Percentiles rank a stretch among this genome's conserved stretches.
phyloP scores from a whole-genome alignment of 2,329 filamentous ascomycete genomes.

The Hymenoscyphus salicellus region DNA sequence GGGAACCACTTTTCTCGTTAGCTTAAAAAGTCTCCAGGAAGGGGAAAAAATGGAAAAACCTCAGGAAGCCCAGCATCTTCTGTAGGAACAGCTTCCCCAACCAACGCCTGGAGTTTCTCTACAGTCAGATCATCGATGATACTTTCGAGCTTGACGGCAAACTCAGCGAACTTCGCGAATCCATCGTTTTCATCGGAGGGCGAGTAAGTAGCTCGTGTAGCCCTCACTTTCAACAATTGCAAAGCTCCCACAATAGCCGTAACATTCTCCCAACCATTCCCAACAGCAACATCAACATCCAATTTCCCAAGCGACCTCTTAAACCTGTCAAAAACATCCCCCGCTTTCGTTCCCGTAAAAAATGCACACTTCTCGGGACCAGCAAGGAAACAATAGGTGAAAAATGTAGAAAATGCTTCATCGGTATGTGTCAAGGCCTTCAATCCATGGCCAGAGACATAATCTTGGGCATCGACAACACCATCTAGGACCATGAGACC shows the following conservation, averaged over 20 bases:
- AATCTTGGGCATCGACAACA: slow-evolving; percentile 19
- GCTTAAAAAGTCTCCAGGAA: too few species aligned
- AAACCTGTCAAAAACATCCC: background rate
- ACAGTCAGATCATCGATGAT: too few species aligned
- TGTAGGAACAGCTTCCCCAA: background rate
- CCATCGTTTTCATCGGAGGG: too few species aligned
- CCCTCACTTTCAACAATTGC: background rate
- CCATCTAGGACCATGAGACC: slow-evolving; percentile 40
- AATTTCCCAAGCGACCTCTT: background rate
- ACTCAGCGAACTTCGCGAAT: too few species aligned
- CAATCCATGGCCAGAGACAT: background rate
- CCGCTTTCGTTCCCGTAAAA: background rate
- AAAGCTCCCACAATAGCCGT: background rate
- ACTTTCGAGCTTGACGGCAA: too few species aligned
- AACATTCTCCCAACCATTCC: background rate
- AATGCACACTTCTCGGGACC: background rate
- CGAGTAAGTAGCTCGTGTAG: background rate
- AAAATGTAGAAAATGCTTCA: background rate
- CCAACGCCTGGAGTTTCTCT: too few species aligned
- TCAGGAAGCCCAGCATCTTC: background rate
- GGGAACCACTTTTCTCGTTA: background rate
- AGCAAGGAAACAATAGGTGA: background rate
- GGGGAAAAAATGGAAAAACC: background rate
- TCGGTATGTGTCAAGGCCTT: background rate
- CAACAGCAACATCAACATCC: background rate